Conservation (phyloP, 768 basidiomycete genomes). For the Leccinum incarnatum region DNA sequence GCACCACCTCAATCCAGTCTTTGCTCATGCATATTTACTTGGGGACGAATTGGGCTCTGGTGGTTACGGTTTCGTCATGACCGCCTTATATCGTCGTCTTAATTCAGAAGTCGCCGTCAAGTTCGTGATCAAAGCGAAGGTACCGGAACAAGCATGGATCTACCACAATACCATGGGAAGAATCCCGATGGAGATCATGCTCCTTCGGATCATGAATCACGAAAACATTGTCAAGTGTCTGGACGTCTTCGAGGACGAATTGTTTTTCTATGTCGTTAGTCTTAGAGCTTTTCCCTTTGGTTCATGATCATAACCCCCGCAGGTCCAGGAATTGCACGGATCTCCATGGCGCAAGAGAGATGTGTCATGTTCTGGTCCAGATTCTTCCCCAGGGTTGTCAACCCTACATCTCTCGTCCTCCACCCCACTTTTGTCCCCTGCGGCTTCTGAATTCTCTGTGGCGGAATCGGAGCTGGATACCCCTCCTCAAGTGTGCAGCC, state of each 20-base stretch:
- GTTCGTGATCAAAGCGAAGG: constrained; percentile 82
- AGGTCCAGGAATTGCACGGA: constrained; percentile 94
- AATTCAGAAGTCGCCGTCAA: constrained; percentile 85
- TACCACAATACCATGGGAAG: constrained; percentile 57
- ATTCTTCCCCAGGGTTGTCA: constrained; percentile 21
- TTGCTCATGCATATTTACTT: constrained; percentile 58
- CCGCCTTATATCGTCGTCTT: constrained; percentile 60
- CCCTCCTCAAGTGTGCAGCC: constrained; percentile 36
- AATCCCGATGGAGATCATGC: constrained; percentile 78
- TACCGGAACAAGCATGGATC: constrained; percentile 52
- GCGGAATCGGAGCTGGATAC: constrained; percentile 42
- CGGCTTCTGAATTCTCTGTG: constrained; percentile 47
- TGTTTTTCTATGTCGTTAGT: constrained; percentile 86
- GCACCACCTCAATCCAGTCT: constrained; percentile 59
- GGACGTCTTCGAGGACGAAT: constrained; percentile 78
- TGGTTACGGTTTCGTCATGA: constrained; percentile 95
- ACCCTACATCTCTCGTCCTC: constrained; percentile 31
- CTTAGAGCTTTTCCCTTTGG: neutral
- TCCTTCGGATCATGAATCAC: constrained; percentile 73
- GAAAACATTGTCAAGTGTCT: constrained; percentile 80
- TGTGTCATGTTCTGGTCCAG: constrained; percentile 29
- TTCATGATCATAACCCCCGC: constrained; percentile 6
- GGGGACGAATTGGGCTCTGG: constrained; percentile 84
- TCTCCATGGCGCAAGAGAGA: constrained; percentile 71
- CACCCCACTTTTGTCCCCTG: constrained; percentile 57